phyloP scores from a whole-genome alignment of 345 rosid genomes.

The Ailanthus altissimus region DNA sequence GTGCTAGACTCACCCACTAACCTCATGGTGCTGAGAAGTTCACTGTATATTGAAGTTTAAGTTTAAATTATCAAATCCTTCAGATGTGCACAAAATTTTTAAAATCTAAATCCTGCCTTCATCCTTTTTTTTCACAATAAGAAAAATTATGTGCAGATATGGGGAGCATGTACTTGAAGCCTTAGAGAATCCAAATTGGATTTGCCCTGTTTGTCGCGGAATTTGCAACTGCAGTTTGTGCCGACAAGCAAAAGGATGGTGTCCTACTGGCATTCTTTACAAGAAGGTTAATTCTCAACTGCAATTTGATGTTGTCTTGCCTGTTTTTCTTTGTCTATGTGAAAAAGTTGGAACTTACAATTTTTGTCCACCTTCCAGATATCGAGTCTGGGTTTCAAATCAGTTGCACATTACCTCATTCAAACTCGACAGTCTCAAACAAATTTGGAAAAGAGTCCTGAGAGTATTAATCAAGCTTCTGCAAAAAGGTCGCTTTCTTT shows the following conservation, averaged over 20 bases:
- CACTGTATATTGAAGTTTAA: neutral
- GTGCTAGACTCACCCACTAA: neutral
- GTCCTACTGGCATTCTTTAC: slow-evolving; percentile 74
- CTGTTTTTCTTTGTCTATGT: neutral
- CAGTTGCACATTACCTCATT: slow-evolving; percentile 94
- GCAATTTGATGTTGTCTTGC: neutral
- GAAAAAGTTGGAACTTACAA: slow-evolving; percentile 5
- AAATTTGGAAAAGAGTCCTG: slow-evolving; percentile 33
- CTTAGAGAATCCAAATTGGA: slow-evolving; percentile 71
- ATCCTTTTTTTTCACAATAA: neutral
- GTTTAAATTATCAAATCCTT: neutral
- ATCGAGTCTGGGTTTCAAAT: slow-evolving; percentile 69
- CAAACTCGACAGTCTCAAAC: slow-evolving; percentile 44
- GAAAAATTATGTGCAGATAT: slow-evolving; percentile 44
- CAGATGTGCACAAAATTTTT: neutral
- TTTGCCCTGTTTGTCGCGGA: slow-evolving; percentile 83
- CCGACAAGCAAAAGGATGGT: slow-evolving; percentile 76
- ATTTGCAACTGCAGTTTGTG: slow-evolving; percentile 96
- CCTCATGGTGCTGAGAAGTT: neutral
- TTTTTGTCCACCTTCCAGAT: slow-evolving; percentile 47
- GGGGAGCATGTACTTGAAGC: slow-evolving; percentile 97
- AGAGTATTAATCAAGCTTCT: slow-evolving; percentile 42
- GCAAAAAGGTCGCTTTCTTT: slow-evolving; percentile 68
- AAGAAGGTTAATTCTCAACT: slow-evolving; percentile 49
- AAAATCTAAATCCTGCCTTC: neutral